Evolutionary conservation across 2,329 filamentous ascomycete genomes (phyloP), one percentile per base, ranked within the genome.

Genomic region (Oidium heveae): DNA sequence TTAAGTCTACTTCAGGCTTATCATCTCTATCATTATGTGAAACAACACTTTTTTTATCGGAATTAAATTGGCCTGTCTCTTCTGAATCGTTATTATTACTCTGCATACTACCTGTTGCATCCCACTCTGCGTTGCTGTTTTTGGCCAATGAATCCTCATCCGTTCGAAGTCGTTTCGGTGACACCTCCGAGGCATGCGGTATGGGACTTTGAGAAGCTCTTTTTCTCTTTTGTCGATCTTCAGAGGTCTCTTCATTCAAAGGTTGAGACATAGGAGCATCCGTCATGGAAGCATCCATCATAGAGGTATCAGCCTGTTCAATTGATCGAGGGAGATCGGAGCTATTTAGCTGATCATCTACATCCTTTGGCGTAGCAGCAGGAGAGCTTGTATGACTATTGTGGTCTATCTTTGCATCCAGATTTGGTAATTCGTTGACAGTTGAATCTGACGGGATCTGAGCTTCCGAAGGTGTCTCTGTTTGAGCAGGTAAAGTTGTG

Each of bases 141-240:
- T 36, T 20, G 34, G 9, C 6, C 20, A 32, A 36, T 15, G 20
- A n/a, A 15, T 36, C 57, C 44, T 64, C 63, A 41, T 68, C 70
- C 51, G 71, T 66, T 59, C 73, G 74, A 12, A 71, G 67, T 57
- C 74, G 77, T 63, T 82, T 82, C 53, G 68, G 69, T 47, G 72
- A 70, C 51, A 72, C 66, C 15, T 75, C 72, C 55, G 77, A 71
- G 24, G 70, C 67, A 10, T 70, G 72, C 9, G 75, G 75, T 20
- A 74, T 69, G 37, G 80, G 80, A 55, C 73, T 83, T 55, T 72
- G 70, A 46, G 79, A 84, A 60, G 79, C 73, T 60, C 79, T 76
- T 65, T 83, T 84, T 57, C 80, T 73, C 66, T 81, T 84, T 60
- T 76, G 75, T 43, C 69, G 69, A 59, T 80, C 77, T 58, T 76